Conservation (phyloP, 176 grass and related monocot genomes). For the Aegilops longissima region DNA sequence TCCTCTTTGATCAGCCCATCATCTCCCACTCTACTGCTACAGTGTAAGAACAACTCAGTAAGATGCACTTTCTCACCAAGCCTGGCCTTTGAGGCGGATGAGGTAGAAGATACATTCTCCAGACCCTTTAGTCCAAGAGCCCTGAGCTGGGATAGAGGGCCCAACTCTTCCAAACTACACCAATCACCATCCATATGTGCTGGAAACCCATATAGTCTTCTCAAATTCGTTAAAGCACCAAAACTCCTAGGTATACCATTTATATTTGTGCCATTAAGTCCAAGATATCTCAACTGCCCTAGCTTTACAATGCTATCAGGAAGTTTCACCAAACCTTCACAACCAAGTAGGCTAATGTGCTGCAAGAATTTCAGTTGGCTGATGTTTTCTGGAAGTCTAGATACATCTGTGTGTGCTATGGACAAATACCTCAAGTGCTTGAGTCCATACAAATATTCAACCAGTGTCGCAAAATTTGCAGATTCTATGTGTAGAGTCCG, state of each 20-base stretch:
- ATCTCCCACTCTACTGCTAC: background rate
- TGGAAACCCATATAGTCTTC: conserved; percentile 4
- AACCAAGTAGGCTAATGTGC: background rate
- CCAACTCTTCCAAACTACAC: background rate
- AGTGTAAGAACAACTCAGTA: background rate
- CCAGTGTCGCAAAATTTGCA: background rate
- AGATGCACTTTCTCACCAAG: background rate
- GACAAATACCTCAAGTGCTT: conserved; percentile 37
- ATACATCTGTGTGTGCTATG: background rate
- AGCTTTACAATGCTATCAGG: conserved; percentile 12
- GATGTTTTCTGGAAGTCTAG: conserved; percentile 2
- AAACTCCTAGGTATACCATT: background rate
- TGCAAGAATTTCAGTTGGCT: conserved; percentile 19
- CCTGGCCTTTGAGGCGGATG: background rate
- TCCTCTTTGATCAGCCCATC: background rate
- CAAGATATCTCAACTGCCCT: background rate
- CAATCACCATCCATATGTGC: background rate
- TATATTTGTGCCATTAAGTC: background rate
- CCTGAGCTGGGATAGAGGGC: background rate
- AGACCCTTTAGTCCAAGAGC: background rate
- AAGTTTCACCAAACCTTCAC: background rate
- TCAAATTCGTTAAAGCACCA: background rate
- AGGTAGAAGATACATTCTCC: background rate
- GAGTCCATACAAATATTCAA: conserved; percentile 6
- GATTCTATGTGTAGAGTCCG: background rate